Conservation (phyloP, 257 asterid genomes). For the Nicotiana tomentosiformis region DNA sequence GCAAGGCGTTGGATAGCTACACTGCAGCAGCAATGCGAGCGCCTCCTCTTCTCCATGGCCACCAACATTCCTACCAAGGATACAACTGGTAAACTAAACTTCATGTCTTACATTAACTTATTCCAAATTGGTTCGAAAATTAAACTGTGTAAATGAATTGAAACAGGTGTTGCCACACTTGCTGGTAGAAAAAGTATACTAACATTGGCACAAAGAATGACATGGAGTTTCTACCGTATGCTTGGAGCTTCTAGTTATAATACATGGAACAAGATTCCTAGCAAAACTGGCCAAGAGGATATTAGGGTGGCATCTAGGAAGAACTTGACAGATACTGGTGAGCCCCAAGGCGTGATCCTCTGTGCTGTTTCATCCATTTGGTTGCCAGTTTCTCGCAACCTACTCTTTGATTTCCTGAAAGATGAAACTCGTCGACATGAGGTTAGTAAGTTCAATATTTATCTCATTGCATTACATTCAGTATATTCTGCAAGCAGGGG, state of each 20-base stretch:
- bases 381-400: constrained; percentile 63
- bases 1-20: constrained; percentile 88
- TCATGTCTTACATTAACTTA: background rate
- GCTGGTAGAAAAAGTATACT: constrained; percentile 86
- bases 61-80: constrained; percentile 80
- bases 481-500: background rate
- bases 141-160: background rate
- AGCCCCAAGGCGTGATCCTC: constrained; percentile 67
- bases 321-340: constrained; percentile 62
- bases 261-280: constrained; percentile 64
- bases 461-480: background rate
- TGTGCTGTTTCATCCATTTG: constrained; percentile 66
- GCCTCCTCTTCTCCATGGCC: constrained; percentile 58
- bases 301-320: constrained; percentile 63
- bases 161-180: constrained; percentile 65
- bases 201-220: constrained; percentile 78
- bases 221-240: constrained; percentile 53
- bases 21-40: constrained; percentile 53
- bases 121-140: background rate
- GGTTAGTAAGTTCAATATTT: constrained; percentile 29
- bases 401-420: constrained; percentile 64
- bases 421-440: constrained; percentile 64
- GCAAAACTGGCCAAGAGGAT: constrained; percentile 55
- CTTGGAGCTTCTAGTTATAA: constrained; percentile 66
- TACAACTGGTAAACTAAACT: constrained; percentile 47